These are phyloP conservation scores for Ophiostoma piceae DNA, from an alignment of 2,329 filamentous ascomycete genomes.

Conservation along the genomic window DNA sequence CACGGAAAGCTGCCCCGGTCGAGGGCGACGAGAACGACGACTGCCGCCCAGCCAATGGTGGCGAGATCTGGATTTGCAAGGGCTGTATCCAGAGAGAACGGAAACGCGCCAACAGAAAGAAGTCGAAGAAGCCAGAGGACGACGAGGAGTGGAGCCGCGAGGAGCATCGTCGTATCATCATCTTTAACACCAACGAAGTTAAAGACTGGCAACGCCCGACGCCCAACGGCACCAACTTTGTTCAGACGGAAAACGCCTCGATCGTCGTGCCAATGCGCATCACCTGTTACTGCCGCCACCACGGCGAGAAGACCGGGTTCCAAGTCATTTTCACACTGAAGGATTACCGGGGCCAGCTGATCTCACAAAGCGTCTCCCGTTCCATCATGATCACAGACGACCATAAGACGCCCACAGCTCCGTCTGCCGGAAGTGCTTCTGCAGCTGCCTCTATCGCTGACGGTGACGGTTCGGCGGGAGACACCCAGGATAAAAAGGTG, in stretches of 20 bases:
- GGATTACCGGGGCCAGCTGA: conserved; percentile 66
- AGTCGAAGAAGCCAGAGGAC: conserved; percentile 87
- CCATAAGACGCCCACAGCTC: conserved; percentile 66
- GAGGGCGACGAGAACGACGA: conserved; percentile 56
- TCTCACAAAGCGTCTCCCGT: conserved; percentile 79
- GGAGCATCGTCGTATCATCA: conserved; percentile 74
- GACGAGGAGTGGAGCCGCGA: conserved; percentile 81
- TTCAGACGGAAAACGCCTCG: conserved; percentile 24
- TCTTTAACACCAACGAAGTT: conserved; percentile 85
- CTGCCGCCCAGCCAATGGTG: conserved; percentile 72
- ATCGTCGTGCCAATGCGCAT: conserved; percentile 91
- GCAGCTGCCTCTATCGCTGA: conserved; percentile 20
- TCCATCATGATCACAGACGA: conserved; percentile 98
- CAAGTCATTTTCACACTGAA: conserved; percentile 91
- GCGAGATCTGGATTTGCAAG: conserved; percentile 85
- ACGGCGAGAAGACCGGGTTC: conserved; percentile 89
- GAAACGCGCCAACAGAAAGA: conserved; percentile 87
- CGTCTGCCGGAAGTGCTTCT: conserved; percentile 25
- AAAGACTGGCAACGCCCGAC: conserved; percentile 69
- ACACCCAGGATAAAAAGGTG: neutral
- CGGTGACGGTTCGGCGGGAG: conserved; percentile 11
- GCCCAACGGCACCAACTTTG: conserved; percentile 33
- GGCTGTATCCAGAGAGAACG: conserved; percentile 90
- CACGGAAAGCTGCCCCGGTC: conserved; percentile 31
- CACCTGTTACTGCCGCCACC: conserved; percentile 93